A percentile compares a stretch with the other conserved stretches of the same genome.
These are phyloP conservation scores for Penicillium sp. DNA, from an alignment of 2,329 filamentous ascomycete species.

Conservation along the genomic window DNA sequence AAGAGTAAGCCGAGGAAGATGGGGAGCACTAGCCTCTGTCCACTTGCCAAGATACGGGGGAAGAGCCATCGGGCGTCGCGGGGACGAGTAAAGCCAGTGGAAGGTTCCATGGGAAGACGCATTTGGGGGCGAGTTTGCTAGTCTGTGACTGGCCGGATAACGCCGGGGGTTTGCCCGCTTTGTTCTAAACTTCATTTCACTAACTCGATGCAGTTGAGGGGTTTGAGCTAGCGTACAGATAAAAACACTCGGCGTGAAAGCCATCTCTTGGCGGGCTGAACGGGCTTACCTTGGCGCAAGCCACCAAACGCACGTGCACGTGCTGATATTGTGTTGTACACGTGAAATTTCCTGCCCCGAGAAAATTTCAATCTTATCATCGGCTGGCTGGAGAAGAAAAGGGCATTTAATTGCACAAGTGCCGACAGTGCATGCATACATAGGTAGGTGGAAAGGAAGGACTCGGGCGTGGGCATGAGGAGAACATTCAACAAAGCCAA, in stretches of 20 bases:
- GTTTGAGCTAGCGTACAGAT: background rate
- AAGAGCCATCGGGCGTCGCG: slow-evolving; percentile 19
- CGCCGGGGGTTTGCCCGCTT: background rate
- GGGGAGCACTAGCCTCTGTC: slow-evolving; percentile 7
- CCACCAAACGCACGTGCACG: background rate
- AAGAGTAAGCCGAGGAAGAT: slow-evolving; percentile 24
- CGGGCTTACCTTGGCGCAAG: background rate
- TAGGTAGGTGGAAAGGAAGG: background rate
- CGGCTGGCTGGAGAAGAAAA: too few species aligned
- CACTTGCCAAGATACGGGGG: slow-evolving; percentile 27
- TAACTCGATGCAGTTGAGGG: background rate
- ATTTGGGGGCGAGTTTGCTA: slow-evolving; percentile 15
- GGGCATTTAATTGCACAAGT: background rate
- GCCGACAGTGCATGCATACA: background rate
- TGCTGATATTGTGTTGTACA: too few species aligned
- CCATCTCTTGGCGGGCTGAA: slow-evolving; percentile 12
- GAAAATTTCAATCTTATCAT: too few species aligned
- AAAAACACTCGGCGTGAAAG: slow-evolving; percentile 3
- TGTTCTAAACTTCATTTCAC: background rate
- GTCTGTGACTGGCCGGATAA: slow-evolving; percentile 10
- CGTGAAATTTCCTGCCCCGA: too few species aligned
- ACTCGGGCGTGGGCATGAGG: too few species aligned
- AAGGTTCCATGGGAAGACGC: slow-evolving; percentile 4
- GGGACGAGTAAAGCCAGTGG: slow-evolving; percentile 9
- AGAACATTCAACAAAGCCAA: background rate